Conservation (phyloP, 192 early-diverging fungal species). For the Funneliformis mosseae region DNA sequence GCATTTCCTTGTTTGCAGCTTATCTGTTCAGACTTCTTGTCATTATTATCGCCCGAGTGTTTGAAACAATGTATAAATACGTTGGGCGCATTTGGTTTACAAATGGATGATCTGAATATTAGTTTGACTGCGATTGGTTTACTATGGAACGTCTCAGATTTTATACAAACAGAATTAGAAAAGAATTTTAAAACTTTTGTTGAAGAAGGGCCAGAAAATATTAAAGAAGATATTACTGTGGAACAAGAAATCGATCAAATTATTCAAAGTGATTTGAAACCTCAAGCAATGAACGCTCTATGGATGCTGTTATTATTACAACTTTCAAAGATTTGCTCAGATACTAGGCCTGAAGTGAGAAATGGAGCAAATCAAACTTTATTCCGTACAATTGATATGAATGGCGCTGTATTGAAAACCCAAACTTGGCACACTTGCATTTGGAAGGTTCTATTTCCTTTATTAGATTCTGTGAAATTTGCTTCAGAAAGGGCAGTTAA, state of each 20-base stretch:
- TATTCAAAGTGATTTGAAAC: constrained; percentile 43
- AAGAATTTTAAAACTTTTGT: constrained; percentile 24
- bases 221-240: neutral
- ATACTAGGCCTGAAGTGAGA: constrained; percentile 86
- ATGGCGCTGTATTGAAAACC: constrained; percentile 70
- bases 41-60: constrained; percentile 71
- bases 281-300: constrained; percentile 58
- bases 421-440: constrained; percentile 84
- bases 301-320: constrained; percentile 91
- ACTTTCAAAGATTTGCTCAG: constrained; percentile 81
- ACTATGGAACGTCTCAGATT: constrained; percentile 92
- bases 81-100: constrained; percentile 77
- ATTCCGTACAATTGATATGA: constrained; percentile 90
- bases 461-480: constrained; percentile 68
- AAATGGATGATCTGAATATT: constrained; percentile 92
- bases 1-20: constrained; percentile 94
- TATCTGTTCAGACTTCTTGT: constrained; percentile 93
- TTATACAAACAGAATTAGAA: constrained; percentile 70
- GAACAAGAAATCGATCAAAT: constrained; percentile 39
- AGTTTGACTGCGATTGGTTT: constrained; percentile 89
- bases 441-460: constrained; percentile 85
- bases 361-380: constrained; percentile 94
- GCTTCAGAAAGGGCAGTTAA: constrained; percentile 53
- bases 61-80: constrained; percentile 82
- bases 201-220: neutral